Evolutionary conservation across 495 filamentous ascomycete genomes (phyloP).

Genomic region (Platismatia glauca): DNA sequence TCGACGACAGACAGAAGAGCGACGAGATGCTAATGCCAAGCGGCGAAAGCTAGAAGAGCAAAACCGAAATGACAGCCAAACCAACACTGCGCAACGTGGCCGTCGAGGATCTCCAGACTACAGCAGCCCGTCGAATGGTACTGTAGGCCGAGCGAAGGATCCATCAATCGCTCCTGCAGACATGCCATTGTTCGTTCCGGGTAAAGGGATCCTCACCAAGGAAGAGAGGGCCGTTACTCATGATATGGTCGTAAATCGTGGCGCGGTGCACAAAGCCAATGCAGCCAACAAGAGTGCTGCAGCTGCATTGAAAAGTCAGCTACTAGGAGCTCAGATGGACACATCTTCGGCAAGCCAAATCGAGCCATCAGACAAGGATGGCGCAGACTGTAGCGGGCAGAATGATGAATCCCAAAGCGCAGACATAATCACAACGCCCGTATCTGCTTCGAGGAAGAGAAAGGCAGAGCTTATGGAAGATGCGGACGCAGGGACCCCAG

Average conservation of each 20-base stretch:
- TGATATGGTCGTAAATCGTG: conserved; percentile 78
- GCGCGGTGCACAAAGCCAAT: conserved; percentile 65
- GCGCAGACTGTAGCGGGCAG: conserved; percentile 17
- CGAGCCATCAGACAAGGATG: conserved; percentile 18
- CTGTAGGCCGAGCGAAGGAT: conserved; percentile 21
- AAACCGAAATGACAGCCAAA: conserved; percentile 41
- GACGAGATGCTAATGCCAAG: conserved; percentile 66
- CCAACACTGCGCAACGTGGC: conserved; percentile 16
- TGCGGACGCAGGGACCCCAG: conserved; percentile 48
- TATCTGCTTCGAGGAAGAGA: conserved; percentile 49
- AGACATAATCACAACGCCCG: conserved; percentile 26
- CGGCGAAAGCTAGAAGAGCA: conserved; percentile 63
- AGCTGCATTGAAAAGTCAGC: conserved; percentile 72
- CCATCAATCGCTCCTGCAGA: conserved; percentile 31
- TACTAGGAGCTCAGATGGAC: conserved; percentile 42
- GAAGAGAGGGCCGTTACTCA: conserved; percentile 62
- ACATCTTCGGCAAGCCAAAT: not conserved
- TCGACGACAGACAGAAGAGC: conserved; percentile 72
- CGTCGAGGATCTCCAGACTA: conserved; percentile 41
- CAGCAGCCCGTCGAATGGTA: conserved; percentile 27
- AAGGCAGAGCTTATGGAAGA: conserved; percentile 55
- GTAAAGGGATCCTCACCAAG: conserved; percentile 48
- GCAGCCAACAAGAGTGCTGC: conserved; percentile 91
- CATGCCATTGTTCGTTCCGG: conserved; percentile 52
- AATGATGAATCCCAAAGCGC: conserved; percentile 17